A percentile compares a stretch with the other conserved stretches of the same genome.
Conservation (phyloP, 164 flowering plant genomes). For the Aristolochia californica region DNA sequence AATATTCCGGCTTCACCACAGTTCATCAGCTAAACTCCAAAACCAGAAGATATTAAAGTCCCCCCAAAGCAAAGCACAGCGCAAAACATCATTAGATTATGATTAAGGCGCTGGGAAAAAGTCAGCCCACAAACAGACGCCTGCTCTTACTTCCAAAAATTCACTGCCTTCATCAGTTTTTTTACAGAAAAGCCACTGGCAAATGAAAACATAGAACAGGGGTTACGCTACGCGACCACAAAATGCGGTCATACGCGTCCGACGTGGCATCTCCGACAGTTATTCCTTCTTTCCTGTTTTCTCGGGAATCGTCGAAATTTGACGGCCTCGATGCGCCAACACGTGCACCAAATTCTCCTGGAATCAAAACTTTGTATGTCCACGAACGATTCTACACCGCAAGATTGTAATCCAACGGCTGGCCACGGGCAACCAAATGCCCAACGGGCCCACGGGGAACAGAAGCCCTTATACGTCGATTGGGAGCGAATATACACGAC, state of each 20-base stretch:
- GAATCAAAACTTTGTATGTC: no score
- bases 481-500: no score
- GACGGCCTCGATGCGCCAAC: neutral
- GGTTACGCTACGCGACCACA: no score
- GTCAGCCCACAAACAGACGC: constrained; percentile 95
- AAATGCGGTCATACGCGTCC: constrained; percentile 3
- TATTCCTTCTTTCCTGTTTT: constrained; percentile 9
- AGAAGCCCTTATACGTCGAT: no score
- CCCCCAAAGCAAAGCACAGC: constrained; percentile 26
- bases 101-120: constrained; percentile 53
- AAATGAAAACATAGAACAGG: no score
- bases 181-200: neutral
- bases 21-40: constrained; percentile 69
- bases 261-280: constrained; percentile 13
- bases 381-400: no score
- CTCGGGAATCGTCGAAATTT: neutral
- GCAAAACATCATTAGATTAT: constrained; percentile 68
- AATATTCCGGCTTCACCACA: constrained; percentile 64
- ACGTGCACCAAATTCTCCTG: no score
- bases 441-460: no score
- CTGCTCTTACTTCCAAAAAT: constrained; percentile 69
- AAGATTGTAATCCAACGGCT: no score
- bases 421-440: no score
- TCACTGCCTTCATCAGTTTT: constrained; percentile 78
- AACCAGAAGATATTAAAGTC: constrained; percentile 26